phyloP scores from a whole-genome alignment of 345 rosid genomes.

The Camelina sativa region DNA sequence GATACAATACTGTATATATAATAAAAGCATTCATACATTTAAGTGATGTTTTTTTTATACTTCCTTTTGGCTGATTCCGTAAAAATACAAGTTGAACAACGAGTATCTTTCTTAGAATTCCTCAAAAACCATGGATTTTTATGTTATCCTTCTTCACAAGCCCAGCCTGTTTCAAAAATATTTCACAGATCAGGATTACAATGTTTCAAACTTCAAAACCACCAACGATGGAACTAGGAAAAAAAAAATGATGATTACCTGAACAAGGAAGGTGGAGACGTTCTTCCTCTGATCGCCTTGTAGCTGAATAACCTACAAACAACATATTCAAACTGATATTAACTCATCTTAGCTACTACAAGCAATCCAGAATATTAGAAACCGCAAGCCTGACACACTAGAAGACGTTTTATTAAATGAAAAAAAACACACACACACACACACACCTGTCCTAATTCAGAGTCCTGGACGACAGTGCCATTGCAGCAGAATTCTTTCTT shows the following conservation, averaged over 20 bases:
- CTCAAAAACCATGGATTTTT: slow-evolving; percentile 83
- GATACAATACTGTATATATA: background rate
- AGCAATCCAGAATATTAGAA: background rate
- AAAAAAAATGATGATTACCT: slow-evolving; percentile 28
- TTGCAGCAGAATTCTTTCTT: slow-evolving; percentile 69
- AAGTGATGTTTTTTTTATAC: slow-evolving; percentile 14
- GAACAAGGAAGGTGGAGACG: slow-evolving; percentile 48
- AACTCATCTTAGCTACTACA: background rate
- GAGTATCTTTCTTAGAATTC: background rate
- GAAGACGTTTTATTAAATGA: too few relatives aligned
- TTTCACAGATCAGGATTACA: slow-evolving; percentile 7
- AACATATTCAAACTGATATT: background rate
- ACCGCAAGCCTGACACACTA: background rate
- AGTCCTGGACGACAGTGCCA: slow-evolving; percentile 65
- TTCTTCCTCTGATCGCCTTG: slow-evolving; percentile 50
- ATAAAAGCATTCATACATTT: slow-evolving; percentile 28
- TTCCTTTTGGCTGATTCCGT: slow-evolving; percentile 29
- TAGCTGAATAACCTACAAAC: slow-evolving; percentile 46
- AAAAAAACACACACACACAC: background rate
- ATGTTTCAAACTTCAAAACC: background rate
- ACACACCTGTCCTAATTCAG: slow-evolving; percentile 63
- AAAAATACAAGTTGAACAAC: slow-evolving; percentile 24
- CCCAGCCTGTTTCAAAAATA: slow-evolving; percentile 64
- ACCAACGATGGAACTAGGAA: background rate
- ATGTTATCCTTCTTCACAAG: slow-evolving; percentile 82